These are phyloP conservation scores for Macrolepiota dolichaula DNA, from an alignment of 768 basidiomycete genomes.

Conservation along the genomic window DNA sequence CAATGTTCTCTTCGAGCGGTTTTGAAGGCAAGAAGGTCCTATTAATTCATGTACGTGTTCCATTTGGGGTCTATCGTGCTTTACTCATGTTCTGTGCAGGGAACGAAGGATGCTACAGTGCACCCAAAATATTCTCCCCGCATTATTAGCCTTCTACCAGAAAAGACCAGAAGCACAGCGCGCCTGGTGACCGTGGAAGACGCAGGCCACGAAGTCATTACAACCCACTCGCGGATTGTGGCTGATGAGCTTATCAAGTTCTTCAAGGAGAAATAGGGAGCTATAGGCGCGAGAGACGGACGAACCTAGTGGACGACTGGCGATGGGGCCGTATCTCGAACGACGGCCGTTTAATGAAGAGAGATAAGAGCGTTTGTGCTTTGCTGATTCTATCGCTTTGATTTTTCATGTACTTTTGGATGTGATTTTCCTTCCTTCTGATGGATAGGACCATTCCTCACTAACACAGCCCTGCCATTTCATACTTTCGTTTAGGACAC, in stretches of 20 bases:
- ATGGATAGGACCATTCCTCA: neutral
- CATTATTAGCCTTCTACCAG: conserved; percentile 42
- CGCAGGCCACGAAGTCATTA: conserved; percentile 50
- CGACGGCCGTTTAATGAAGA: neutral
- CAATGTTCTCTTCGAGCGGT: conserved; percentile 49
- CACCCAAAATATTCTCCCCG: conserved; percentile 48
- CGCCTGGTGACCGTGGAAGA: conserved; percentile 46
- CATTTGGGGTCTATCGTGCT: neutral
- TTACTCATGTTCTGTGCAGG: conserved; percentile 27
- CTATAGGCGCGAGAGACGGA: neutral
- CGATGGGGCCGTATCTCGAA: neutral
- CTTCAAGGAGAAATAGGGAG: neutral
- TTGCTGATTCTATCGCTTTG: neutral
- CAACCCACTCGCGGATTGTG: conserved; percentile 38
- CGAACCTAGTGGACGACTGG: neutral
- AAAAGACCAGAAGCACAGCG: conserved; percentile 28
- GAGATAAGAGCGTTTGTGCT: neutral
- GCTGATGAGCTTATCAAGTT: conserved; percentile 18
- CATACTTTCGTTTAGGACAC: neutral
- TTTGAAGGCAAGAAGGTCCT: conserved; percentile 49
- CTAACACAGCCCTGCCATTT: neutral
- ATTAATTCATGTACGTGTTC: conserved; percentile 56
- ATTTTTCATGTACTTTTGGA: neutral
- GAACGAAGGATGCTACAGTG: conserved; percentile 58
- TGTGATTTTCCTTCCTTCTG: neutral